Evolutionary conservation across 1,284 basidiomycete genomes (phyloP), one percentile per base, ranked within the genome.

Genomic region (Somion occarium): DNA sequence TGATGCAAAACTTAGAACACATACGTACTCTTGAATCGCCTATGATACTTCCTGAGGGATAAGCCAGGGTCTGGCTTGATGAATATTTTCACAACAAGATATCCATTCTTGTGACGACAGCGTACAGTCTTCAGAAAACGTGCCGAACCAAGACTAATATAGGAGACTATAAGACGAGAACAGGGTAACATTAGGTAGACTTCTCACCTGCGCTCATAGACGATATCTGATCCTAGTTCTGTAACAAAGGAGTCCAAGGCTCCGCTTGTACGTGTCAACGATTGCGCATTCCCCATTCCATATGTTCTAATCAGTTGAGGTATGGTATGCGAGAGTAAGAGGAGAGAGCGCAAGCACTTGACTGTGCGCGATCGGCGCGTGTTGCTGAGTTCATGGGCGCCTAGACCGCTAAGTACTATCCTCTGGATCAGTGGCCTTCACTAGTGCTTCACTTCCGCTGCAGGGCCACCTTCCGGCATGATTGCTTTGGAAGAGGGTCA

Each of bases 71-170:
- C 87, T 0, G 85, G 82, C 65, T 91, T 92, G 69, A 88, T 78
- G 69, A 90, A 91, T 38, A 91, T 83, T 73, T 92, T 91, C 58
- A 91, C 75, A 25, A 92, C 80, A 18, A 93, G 72, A 11, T 80
- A 80, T 0, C 88, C 88, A 58, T 84, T 78, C 45, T 73, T 71
- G 69, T 92, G 89, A 37, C 83, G 74, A 49, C 85, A 91, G 53
- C 84, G 79, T 51, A 93, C 93, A 0, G 95, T 91, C 75, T 98
- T 98, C 58, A 99, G 80, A 65, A 98, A 98, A 18, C 96, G 86
- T 5, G 95, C 89, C n/a, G 91, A 85, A 39, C 88, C 93, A 65
- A 95, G 74, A 66, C 91, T 93, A 56, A 13, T 46, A 27, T 41
- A 43, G 38, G 43, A 39, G 50, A 39, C 54, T 30, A 54, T 44